A percentile compares a stretch with the other conserved stretches of the same genome.
phyloP scores from a whole-genome alignment of 2,329 filamentous ascomycete species.

The Botrytis pseudocinerea region DNA sequence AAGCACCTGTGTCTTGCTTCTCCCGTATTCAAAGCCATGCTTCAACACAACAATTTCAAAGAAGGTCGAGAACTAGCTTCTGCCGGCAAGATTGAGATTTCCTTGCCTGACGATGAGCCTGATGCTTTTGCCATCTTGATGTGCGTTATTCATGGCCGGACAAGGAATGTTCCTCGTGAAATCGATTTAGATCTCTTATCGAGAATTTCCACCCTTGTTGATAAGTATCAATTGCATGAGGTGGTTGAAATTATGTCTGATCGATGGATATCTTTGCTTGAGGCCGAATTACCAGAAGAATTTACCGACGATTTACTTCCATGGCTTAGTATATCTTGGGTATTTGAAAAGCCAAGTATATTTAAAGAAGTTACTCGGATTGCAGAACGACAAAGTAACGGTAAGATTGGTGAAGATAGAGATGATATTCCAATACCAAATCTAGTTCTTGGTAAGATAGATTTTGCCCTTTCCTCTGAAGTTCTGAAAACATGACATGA shows the following conservation, averaged over 20 bases:
- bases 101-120: slow-evolving; percentile 19
- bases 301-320: not conserved
- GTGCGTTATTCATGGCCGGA: slow-evolving; percentile 2
- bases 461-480: not conserved
- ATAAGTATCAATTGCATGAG: slow-evolving; percentile 23
- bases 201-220: slow-evolving; percentile 19
- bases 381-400: slow-evolving; percentile 17
- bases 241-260: slow-evolving; percentile 18
- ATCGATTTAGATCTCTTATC: not conserved
- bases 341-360: slow-evolving; percentile 14
- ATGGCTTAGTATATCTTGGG: slow-evolving; percentile 22
- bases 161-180: not conserved
- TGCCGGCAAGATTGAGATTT: slow-evolving; percentile 5
- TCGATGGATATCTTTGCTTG: slow-evolving; percentile 15
- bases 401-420: slow-evolving; percentile 9
- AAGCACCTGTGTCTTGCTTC: slow-evolving; percentile 22
- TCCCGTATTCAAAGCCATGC: slow-evolving; percentile 20
- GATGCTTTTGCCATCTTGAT: slow-evolving; percentile 21
- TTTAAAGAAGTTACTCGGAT: slow-evolving; percentile 9
- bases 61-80: slow-evolving; percentile 9
- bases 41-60: slow-evolving; percentile 12
- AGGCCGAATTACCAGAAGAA: not conserved
- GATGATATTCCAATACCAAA: slow-evolving; percentile 20
- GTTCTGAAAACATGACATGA: not conserved
- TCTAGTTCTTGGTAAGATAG: slow-evolving; percentile 15